Conservation (phyloP, 106 monocot species). For the Iris macrosiphon region DNA sequence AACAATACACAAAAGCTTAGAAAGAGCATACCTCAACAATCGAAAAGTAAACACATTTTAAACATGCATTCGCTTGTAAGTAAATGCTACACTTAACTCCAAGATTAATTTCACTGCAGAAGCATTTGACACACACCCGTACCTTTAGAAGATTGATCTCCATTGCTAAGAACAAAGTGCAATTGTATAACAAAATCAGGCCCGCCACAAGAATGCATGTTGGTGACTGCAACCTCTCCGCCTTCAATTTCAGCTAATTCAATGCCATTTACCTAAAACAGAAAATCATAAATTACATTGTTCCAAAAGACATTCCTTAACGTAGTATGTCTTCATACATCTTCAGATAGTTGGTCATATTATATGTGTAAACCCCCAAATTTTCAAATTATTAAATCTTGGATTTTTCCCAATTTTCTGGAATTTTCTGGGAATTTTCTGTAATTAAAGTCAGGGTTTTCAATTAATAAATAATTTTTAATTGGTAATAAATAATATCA, state of each 20-base stretch:
- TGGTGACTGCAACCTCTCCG: constrained; percentile 30
- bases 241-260: constrained; percentile 30
- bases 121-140: constrained; percentile 9
- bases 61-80: constrained; percentile 21
- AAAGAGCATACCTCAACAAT: constrained; percentile 28
- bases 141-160: neutral
- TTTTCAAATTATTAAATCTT: no score
- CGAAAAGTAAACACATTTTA: constrained; percentile 30
- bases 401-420: no score
- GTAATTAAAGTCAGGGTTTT: no score
- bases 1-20: no score
- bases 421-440: no score
- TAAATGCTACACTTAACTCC: neutral
- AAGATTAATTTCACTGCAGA: neutral
- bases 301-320: no score
- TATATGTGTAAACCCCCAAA: no score
- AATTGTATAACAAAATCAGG: constrained; percentile 28
- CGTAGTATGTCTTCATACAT: no score
- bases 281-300: no score
- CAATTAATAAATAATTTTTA: no score
- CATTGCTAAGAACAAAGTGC: neutral
- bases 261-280: constrained; percentile 27
- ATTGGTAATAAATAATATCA: no score
- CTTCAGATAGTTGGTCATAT: no score
- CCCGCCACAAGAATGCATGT: constrained; percentile 33